Evolutionary conservation across 1,284 basidiomycete genomes (phyloP).

Genomic region (Ganoderma leucocontextum): DNA sequence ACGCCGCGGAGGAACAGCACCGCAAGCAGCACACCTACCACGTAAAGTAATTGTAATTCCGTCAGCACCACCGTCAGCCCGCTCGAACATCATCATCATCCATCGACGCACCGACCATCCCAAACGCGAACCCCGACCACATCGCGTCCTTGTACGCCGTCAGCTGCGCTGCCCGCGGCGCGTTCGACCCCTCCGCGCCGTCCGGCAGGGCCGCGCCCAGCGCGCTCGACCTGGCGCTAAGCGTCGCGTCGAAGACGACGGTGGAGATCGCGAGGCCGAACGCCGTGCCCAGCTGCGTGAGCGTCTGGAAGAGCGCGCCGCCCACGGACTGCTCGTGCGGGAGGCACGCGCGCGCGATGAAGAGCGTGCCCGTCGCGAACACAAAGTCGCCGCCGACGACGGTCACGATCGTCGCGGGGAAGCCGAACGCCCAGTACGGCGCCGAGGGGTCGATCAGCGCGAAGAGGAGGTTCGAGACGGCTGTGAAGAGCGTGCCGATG

Average conservation of each 20-base stretch:
- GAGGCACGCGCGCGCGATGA: constrained; percentile 75
- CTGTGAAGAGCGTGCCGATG: constrained; percentile 67
- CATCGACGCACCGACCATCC: constrained; percentile 56
- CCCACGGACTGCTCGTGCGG: constrained; percentile 83
- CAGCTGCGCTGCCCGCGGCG: constrained; percentile 52
- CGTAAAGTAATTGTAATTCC: too few relatives aligned
- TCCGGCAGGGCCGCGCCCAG: constrained; percentile 33
- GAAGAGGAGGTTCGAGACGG: constrained; percentile 73
- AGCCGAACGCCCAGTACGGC: constrained; percentile 83
- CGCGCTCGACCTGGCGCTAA: constrained; percentile 23
- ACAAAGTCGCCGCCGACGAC: constrained; percentile 86
- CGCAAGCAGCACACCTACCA: constrained; percentile 57
- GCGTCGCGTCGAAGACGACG: constrained; percentile 71
- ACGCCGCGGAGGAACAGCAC: constrained; percentile 63
- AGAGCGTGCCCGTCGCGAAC: constrained; percentile 78
- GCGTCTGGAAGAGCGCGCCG: constrained; percentile 80
- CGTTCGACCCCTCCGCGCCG: constrained; percentile 37
- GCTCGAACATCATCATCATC: too few relatives aligned
- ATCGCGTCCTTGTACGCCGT: constrained; percentile 67
- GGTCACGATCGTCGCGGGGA: constrained; percentile 77
- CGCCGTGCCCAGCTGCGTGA: constrained; percentile 80
- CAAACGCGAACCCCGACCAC: constrained; percentile 71
- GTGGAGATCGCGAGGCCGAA: constrained; percentile 81
- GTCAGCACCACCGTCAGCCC: neutral
- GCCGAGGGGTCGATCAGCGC: constrained; percentile 69